These are phyloP conservation scores for Batrachochytrium dendrobatidis DNA, from an alignment of 371 early-diverging fungal species.

Conservation along the genomic window DNA sequence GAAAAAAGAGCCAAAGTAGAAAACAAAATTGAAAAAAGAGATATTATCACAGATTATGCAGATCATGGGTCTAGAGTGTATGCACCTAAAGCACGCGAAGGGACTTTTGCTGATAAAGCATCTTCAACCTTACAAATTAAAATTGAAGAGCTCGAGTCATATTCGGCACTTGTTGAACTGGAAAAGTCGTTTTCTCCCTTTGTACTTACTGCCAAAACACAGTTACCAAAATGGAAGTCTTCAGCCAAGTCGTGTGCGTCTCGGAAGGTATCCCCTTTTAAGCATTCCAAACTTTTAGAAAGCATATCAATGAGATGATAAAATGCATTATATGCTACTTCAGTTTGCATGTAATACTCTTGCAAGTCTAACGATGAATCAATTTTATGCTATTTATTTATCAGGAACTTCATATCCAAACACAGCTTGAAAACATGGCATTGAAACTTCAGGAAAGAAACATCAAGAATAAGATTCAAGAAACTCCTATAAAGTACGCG, in stretches of 20 bases:
- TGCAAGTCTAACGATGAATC: too few species aligned
- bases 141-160: conserved; percentile 27
- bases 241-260: too few species aligned
- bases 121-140: conserved; percentile 20
- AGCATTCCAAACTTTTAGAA: too few species aligned
- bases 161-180: conserved; percentile 25
- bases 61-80: conserved; percentile 38
- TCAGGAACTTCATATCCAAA: conserved; percentile 37
- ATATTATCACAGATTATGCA: conserved; percentile 49
- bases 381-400: too few species aligned
- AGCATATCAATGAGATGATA: too few species aligned
- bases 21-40: conserved; percentile 31
- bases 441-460: conserved; percentile 36
- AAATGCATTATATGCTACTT: too few species aligned
- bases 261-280: too few species aligned
- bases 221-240: conserved; percentile 16
- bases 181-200: conserved; percentile 23
- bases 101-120: conserved; percentile 32
- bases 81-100: conserved; percentile 46
- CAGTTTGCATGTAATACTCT: too few species aligned
- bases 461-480: conserved; percentile 7
- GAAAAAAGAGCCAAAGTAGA: conserved; percentile 36
- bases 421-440: conserved; percentile 41
- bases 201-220: conserved; percentile 21
- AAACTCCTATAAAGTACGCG: conserved; percentile 34